phyloP scores from a whole-genome alignment of 352 stramenopile species.

The Phytophthora podocarpi region DNA sequence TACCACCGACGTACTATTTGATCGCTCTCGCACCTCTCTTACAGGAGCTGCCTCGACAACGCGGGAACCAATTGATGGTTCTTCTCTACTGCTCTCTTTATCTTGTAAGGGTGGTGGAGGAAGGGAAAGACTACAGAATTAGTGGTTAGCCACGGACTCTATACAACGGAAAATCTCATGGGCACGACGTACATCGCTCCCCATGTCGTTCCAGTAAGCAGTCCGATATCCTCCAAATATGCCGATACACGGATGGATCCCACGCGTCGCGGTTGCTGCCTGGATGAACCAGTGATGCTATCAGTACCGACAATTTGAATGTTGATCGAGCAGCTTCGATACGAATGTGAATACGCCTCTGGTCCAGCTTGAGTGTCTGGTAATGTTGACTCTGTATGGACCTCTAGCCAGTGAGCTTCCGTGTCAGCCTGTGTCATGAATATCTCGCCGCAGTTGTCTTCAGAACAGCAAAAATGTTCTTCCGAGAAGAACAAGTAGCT shows the following conservation, averaged over 20 bases:
- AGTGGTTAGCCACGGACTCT: neutral
- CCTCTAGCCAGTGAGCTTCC: constrained; percentile 45
- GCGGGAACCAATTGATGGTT: neutral
- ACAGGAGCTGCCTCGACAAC: neutral
- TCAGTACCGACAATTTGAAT: constrained; percentile 47
- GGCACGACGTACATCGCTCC: constrained; percentile 4
- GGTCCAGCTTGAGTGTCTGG: constrained; percentile 10
- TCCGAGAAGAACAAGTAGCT: constrained; percentile 78
- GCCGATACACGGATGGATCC: constrained; percentile 41
- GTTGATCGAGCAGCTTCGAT: constrained; percentile 65
- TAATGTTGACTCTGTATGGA: constrained; percentile 27
- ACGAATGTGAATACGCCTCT: constrained; percentile 31
- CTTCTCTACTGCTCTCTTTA: neutral
- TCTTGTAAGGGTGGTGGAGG: constrained; percentile 8
- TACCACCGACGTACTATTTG: constrained; percentile 10
- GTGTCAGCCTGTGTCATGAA: constrained; percentile 40
- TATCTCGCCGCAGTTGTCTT: constrained; percentile 32
- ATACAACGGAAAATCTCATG: neutral
- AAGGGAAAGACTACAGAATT: constrained; percentile 11
- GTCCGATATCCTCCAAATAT: constrained; percentile 45
- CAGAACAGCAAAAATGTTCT: constrained; percentile 49
- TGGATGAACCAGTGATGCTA: neutral
- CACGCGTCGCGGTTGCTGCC: constrained; percentile 15
- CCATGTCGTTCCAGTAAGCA: neutral
- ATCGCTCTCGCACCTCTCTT: neutral